Conservation (phyloP, 1,284 basidiomycete species). For the Tetrapyrgos nigripes region DNA sequence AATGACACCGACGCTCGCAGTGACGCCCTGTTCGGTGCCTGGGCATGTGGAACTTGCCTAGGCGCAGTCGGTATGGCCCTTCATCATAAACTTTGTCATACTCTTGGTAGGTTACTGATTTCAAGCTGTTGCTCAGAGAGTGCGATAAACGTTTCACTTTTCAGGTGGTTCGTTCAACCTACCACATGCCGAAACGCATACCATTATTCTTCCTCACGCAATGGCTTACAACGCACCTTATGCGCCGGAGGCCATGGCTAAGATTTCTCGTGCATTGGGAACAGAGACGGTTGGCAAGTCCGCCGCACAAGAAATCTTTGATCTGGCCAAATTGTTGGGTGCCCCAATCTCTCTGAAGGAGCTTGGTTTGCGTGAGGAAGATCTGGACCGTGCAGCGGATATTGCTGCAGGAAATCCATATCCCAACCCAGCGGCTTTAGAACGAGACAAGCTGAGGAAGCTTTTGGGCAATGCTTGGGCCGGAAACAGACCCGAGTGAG, state of each 20-base stretch:
- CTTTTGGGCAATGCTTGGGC: constrained; percentile 30
- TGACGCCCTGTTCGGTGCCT: constrained; percentile 49
- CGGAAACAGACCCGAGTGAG: constrained; percentile 27
- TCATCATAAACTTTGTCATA: constrained; percentile 55
- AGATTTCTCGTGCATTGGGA: constrained; percentile 41
- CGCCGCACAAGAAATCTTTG: constrained; percentile 45
- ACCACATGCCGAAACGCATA: constrained; percentile 54
- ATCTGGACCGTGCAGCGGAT: constrained; percentile 49
- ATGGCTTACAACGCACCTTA: constrained; percentile 49
- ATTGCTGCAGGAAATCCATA: constrained; percentile 48
- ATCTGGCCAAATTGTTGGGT: constrained; percentile 46
- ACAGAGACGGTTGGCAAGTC: constrained; percentile 19
- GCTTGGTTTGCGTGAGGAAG: constrained; percentile 50
- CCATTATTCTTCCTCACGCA: constrained; percentile 51
- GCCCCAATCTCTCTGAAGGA: constrained; percentile 44
- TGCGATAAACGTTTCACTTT: neutral
- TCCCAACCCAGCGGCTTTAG: constrained; percentile 49
- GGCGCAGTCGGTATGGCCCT: constrained; percentile 49
- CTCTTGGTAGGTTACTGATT: constrained; percentile 38
- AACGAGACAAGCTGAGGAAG: constrained; percentile 33
- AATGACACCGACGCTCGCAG: constrained; percentile 42
- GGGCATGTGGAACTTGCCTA: constrained; percentile 46
- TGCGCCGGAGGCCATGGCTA: constrained; percentile 40
- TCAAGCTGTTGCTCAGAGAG: neutral
- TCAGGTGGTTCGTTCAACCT: constrained; percentile 47